Evolutionary conservation across 306 rosid species (phyloP).

Genomic region (Ormosia semicastrata): DNA sequence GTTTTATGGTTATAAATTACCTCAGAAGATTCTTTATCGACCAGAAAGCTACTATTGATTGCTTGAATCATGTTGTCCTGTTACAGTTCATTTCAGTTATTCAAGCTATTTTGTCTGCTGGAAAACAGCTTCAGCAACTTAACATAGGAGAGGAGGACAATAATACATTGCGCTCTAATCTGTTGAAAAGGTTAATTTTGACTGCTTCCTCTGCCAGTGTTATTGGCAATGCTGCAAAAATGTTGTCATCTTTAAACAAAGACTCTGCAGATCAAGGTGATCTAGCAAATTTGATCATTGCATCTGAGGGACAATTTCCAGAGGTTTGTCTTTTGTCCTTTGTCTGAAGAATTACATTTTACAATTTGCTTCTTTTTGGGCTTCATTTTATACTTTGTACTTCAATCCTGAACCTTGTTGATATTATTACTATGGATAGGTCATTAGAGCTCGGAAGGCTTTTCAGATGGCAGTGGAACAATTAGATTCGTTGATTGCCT

Average conservation of each 20-base stretch:
- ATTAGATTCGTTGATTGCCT: conserved; percentile 59
- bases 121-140: conserved; percentile 84
- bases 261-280: conserved; percentile 80
- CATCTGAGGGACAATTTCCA: conserved; percentile 63
- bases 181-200: conserved; percentile 66
- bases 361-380: conserved; percentile 10
- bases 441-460: conserved; percentile 57
- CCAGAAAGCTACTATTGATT: conserved; percentile 20
- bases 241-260: conserved; percentile 77
- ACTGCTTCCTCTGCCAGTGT: conserved; percentile 68
- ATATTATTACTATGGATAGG: conserved; percentile 44
- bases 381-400: background rate
- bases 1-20: background rate
- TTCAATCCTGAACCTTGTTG: conserved; percentile 13
- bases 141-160: conserved; percentile 45
- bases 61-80: conserved; percentile 20
- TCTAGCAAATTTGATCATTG: conserved; percentile 56
- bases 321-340: conserved; percentile 52
- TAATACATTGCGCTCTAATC: conserved; percentile 43
- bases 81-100: conserved; percentile 78
- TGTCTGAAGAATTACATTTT: background rate
- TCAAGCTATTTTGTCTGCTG: conserved; percentile 78
- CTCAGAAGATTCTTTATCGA: background rate
- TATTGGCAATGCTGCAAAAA: conserved; percentile 66
- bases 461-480: conserved; percentile 60